Evolutionary conservation across 1,284 basidiomycete species (phyloP), one percentile per base, ranked within the genome.

Genomic region (Moesziomyces sp.): DNA sequence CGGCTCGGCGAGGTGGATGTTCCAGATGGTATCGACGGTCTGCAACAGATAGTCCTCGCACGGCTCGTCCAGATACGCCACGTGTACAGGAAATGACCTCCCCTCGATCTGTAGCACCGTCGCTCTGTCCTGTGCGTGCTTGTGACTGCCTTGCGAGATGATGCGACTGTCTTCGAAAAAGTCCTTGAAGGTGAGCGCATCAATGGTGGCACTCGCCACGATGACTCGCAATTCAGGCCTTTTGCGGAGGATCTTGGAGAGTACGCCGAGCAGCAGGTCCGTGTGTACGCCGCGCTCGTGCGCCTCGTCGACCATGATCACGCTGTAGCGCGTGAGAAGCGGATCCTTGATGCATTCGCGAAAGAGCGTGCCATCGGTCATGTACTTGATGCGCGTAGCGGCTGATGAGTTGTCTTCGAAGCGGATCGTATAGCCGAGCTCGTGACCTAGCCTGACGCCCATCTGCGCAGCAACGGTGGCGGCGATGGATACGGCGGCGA

Each of bases 201-300:
- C 95, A 21, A 98, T 89, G 0, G 96, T 99, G 1, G 97, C 97
- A 5, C 94, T 97, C 3, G 94, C 95, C 35, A 99, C 90, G 46
- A 99, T 91, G 24, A 99, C 87, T 23, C 97, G 89, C 46, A 99
- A 88, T 8, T 92, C 90, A 3, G 93, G 92, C 46, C 96, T 88
- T 83, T 96, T 95, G 57, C 90, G 88, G 46, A 92, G 90, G 59
- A 99, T 95, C 75, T 86, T 86, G 48, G 85, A 85, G 11, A 86
- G 73, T 10, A 86, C 70, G 4, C 83, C 85, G 14, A 86, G 63
- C 16, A 86, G 63, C 24, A 86, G 58, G 59, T 86, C 86, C 9
- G 84, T 85, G 58, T 85, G 84, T 30, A 72, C 76, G 21, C 79
- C 78, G 8, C 86, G 63, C 63, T 86, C 85, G 63, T 86, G 85